Evolutionary conservation across 2,329 filamentous ascomycete genomes (phyloP).

Genomic region (Penicillium olsonii): DNA sequence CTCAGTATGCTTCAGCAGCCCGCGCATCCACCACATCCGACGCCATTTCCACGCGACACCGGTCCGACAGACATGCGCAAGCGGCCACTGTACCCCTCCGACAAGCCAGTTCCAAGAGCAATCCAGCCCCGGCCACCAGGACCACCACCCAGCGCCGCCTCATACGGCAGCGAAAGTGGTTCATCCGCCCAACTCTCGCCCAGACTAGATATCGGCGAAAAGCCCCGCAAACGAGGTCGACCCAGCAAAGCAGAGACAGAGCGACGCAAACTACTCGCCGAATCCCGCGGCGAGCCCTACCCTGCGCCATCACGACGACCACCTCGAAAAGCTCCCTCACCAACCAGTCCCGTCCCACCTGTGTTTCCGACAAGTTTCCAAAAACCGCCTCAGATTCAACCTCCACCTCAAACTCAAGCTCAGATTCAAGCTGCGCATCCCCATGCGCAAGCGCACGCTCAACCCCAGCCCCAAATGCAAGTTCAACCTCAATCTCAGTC

Average conservation of each 20-base stretch:
- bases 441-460: background rate
- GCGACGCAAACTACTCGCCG: conserved; percentile 39
- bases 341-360: conserved; percentile 31
- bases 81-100: conserved; percentile 32
- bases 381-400: background rate
- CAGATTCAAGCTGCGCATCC: background rate
- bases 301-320: conserved; percentile 33
- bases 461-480: background rate
- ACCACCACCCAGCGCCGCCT: conserved; percentile 34
- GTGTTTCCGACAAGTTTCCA: background rate
- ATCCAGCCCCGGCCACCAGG: conserved; percentile 44
- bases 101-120: conserved; percentile 37
- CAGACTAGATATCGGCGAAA: conserved; percentile 36
- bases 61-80: conserved; percentile 29
- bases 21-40: conserved; percentile 19
- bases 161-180: conserved; percentile 37
- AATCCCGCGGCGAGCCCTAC: conserved; percentile 42
- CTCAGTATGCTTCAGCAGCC: conserved; percentile 36
- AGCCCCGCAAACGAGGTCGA: conserved; percentile 45
- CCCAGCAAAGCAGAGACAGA: conserved; percentile 46
- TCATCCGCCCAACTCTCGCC: conserved; percentile 39
- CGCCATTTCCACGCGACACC: conserved; percentile 15
- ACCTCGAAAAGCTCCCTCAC: conserved; percentile 30
- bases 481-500: background rate
- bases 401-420: conserved; percentile 4